Evolutionary conservation across 2,329 filamentous ascomycete species (phyloP).

Genomic region (Raffaelea deltoideospora): DNA sequence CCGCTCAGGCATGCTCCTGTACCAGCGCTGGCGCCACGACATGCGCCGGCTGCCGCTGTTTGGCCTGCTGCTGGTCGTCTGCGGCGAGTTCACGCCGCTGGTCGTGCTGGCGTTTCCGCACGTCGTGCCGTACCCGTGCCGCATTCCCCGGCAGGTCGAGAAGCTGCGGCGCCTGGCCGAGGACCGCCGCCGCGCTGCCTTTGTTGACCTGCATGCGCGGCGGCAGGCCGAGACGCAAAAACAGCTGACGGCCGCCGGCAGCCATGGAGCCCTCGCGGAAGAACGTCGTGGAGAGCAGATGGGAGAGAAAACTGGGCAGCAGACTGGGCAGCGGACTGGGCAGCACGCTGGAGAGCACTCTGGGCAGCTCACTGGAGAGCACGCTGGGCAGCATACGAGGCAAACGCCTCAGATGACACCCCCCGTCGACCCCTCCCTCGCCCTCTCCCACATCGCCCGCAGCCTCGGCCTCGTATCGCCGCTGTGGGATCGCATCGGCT

Average conservation of each 20-base stretch:
- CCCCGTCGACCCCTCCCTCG: constrained; percentile 11
- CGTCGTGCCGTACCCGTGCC: constrained; percentile 66
- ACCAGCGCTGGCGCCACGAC: constrained; percentile 55
- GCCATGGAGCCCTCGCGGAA: neutral
- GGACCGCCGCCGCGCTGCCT: constrained; percentile 31
- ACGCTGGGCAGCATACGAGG: too few species aligned
- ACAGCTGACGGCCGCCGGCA: neutral
- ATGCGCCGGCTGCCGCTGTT: constrained; percentile 67
- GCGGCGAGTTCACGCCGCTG: constrained; percentile 77
- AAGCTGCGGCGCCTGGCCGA: constrained; percentile 39
- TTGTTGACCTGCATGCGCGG: constrained; percentile 15
- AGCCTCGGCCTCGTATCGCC: constrained; percentile 28
- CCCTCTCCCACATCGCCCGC: constrained; percentile 22
- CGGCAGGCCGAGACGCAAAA: neutral
- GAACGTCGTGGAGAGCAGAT: too few species aligned
- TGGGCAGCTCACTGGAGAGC: too few species aligned
- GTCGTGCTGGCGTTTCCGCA: constrained; percentile 55
- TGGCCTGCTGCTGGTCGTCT: constrained; percentile 55
- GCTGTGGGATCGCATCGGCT: constrained; percentile 34
- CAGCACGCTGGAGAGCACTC: too few species aligned
- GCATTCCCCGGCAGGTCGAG: constrained; percentile 61
- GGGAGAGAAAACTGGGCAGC: too few species aligned
- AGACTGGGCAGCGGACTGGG: too few species aligned
- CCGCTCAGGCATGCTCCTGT: constrained; percentile 56
- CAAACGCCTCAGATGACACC: too few species aligned